Conservation (phyloP, 2,329 filamentous ascomycete genomes). For the Keithomyces neogunnii region DNA sequence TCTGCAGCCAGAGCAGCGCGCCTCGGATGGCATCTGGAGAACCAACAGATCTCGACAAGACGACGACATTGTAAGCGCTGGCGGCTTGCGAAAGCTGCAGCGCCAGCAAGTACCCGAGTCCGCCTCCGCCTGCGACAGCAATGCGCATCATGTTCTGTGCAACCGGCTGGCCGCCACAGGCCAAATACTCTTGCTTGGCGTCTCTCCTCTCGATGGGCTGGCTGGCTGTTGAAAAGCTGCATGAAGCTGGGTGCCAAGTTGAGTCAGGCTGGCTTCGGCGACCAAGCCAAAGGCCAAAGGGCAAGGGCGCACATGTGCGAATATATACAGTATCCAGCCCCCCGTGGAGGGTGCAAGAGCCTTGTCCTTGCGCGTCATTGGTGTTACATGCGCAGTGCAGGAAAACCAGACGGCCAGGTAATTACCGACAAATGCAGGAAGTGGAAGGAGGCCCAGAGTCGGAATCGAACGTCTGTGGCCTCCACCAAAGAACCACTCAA, state of each 20-base stretch:
- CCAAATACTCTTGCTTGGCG: conserved; percentile 2
- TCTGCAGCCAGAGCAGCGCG: background rate
- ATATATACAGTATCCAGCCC: conserved; percentile 7
- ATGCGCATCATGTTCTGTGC: conserved; percentile 36
- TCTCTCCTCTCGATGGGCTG: conserved; percentile 6
- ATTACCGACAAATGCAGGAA: conserved; percentile 10
- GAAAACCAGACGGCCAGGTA: conserved; percentile 6
- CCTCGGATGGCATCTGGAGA: conserved; percentile 1
- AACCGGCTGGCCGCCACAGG: conserved; percentile 10
- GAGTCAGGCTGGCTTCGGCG: conserved; percentile 3
- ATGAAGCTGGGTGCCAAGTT: conserved; percentile 3
- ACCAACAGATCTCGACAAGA: conserved; percentile 51
- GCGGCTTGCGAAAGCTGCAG: conserved; percentile 46
- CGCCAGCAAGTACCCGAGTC: conserved; percentile 35
- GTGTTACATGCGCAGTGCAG: conserved; percentile 16
- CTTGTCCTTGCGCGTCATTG: conserved; percentile 14
- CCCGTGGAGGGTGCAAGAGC: conserved; percentile 3
- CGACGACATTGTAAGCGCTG: conserved; percentile 58
- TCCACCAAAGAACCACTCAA: conserved; percentile 7
- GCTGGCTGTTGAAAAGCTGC: conserved; percentile 1
- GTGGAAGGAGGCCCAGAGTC: conserved; percentile 4
- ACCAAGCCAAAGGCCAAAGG: background rate
- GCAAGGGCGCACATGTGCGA: conserved; percentile 5
- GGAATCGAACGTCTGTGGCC: conserved; percentile 8
- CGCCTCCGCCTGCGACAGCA: conserved; percentile 37